Evolutionary conservation across 2,329 filamentous ascomycete genomes (phyloP).

Genomic region (Aspergillus vadensis): DNA sequence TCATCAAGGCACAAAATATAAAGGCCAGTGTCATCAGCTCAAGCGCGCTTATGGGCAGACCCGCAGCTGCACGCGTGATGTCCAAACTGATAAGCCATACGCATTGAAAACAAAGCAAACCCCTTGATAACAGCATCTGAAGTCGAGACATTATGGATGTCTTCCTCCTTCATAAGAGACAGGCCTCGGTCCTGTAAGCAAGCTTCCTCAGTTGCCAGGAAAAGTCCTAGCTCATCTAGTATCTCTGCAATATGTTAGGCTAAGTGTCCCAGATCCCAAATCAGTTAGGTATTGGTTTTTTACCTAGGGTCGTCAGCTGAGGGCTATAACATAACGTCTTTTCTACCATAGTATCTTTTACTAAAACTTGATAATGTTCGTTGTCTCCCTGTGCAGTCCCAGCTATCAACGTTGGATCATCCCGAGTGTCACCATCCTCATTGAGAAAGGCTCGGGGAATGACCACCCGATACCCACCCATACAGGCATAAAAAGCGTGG

Average conservation of each 20-base stretch:
- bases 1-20: background rate
- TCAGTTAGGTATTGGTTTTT: too few species aligned
- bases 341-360: too few species aligned
- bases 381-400: too few species aligned
- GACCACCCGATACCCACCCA: too few species aligned
- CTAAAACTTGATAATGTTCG: too few species aligned
- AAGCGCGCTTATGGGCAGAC: background rate
- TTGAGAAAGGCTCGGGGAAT: too few species aligned
- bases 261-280: background rate
- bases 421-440: too few species aligned
- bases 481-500: too few species aligned
- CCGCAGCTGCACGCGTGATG: background rate
- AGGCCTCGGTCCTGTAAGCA: background rate
- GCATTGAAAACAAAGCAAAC: background rate
- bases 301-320: too few species aligned
- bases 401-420: too few species aligned
- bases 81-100: background rate
- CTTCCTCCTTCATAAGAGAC: background rate
- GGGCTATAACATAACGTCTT: too few species aligned
- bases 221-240: background rate
- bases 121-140: conserved; percentile 3
- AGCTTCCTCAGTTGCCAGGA: background rate
- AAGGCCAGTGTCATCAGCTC: conserved; percentile 5
- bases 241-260: background rate
- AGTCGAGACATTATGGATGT: background rate